Percentiles rank a stretch among this genome's conserved stretches.
phyloP scores from a whole-genome alignment of 306 rosid species.

The Quercus bicolor region DNA sequence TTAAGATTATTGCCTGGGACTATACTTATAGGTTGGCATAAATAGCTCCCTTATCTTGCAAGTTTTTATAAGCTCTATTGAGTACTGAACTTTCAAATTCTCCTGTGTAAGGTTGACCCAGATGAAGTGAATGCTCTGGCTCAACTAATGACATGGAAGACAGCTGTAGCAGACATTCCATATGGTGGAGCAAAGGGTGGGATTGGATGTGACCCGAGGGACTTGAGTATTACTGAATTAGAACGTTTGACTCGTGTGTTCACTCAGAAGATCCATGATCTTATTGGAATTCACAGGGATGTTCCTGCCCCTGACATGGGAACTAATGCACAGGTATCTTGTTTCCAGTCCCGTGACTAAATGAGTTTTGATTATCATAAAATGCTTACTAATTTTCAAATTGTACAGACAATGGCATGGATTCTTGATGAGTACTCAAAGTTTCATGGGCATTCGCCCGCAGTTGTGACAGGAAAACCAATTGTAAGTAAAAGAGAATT shows the following conservation, averaged over 20 bases:
- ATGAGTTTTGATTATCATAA: background rate
- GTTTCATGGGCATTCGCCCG: constrained; percentile 77
- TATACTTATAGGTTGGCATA: background rate
- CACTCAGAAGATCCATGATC: constrained; percentile 78
- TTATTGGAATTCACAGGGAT: constrained; percentile 65
- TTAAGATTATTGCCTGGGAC: background rate
- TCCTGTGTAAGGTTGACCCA: constrained; percentile 59
- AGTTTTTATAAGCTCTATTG: background rate
- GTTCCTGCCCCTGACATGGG: constrained; percentile 90
- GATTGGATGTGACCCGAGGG: constrained; percentile 72
- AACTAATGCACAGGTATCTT: constrained; percentile 57
- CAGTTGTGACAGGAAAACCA: constrained; percentile 78
- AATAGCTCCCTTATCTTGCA: background rate
- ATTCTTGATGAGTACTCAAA: constrained; percentile 78
- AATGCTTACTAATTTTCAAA: background rate
- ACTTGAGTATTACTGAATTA: constrained; percentile 53
- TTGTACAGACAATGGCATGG: constrained; percentile 80
- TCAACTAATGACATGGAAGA: constrained; percentile 83
- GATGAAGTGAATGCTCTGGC: constrained; percentile 85
- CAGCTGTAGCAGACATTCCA: constrained; percentile 69
- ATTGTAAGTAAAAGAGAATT: constrained; percentile 33
- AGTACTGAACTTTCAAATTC: constrained; percentile 1
- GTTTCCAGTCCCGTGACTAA: background rate
- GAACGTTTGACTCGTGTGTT: constrained; percentile 83
- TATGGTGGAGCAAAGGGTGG: constrained; percentile 91